Percentiles rank a stretch among this genome's conserved stretches.
Evolutionary conservation across 139 green algal genomes (phyloP).

Genomic region (Volvox reticuliferus): DNA sequence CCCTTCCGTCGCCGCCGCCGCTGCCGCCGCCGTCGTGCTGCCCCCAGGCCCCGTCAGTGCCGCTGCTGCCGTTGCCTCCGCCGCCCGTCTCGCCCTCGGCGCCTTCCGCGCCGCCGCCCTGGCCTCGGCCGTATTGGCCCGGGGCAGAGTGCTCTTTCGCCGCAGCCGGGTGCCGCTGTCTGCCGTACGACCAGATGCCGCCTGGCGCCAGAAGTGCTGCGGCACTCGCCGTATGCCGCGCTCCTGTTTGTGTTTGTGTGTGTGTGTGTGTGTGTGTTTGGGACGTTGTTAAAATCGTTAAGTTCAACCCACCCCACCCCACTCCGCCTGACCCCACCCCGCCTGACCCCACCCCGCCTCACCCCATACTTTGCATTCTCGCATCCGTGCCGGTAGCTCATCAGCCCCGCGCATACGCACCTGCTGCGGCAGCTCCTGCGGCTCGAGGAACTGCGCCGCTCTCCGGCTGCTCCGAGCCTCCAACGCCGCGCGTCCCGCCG

Average conservation of each 20-base stretch:
- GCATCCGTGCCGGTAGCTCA: no score
- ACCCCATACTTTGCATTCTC: neutral
- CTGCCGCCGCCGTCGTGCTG: neutral
- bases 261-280: neutral
- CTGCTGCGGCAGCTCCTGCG: slow-evolving; percentile 66
- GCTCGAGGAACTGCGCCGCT: slow-evolving; percentile 63
- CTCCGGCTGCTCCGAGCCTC: slow-evolving; percentile 25
- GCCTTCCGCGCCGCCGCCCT: neutral
- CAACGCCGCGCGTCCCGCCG: slow-evolving; percentile 51
- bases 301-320: neutral
- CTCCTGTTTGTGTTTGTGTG: slow-evolving; percentile 42
- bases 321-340: neutral
- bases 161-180: slow-evolving; percentile 11
- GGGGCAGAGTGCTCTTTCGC: slow-evolving; percentile 53
- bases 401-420: slow-evolving; percentile 21
- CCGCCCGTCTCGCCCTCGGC: neutral
- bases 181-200: slow-evolving; percentile 25
- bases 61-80: neutral
- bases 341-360: neutral
- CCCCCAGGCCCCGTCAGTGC: neutral
- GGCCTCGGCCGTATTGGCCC: neutral
- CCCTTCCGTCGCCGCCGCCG: neutral
- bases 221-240: slow-evolving; percentile 53
- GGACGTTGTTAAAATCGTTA: no score
- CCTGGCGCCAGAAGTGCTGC: slow-evolving; percentile 56